Base-by-base conservation (phyloP, 2,329 filamentous ascomycete species). In the Pseudocercospora fijiensis region DNA sequence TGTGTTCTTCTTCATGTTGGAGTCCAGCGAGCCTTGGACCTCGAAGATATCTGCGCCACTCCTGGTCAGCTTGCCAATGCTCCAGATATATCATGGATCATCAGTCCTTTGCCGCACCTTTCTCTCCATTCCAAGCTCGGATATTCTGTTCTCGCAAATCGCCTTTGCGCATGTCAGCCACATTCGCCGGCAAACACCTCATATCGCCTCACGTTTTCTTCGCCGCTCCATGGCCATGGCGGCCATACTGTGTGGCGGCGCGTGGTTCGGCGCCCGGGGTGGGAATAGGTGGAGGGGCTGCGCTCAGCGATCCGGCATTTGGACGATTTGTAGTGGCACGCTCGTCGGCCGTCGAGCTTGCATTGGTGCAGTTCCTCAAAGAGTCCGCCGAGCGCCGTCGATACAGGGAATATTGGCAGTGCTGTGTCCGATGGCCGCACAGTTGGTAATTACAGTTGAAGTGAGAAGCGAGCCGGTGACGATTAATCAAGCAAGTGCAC, bases 1-100 rank as follows among this genome's bases (percentile, higher is more conserved):
- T 3, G 94, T 98, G 74, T 98, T 98, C 83, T 97, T 98, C 81
- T 96, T 97, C 77, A 98, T 84, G 58, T 93, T 95, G 58, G 94
- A 96, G 78, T 98, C 94, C 74, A 98, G 88, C 28, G 90, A 90
- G 74, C 86, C 85, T 77, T 86, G 88, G 71, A 95, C 88, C 60
- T 86, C 79, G 74, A 96, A 92, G 67, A 96, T 81, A 81, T 91
- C 92, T 96, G 70, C 33, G n/a, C 27, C 27, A 52, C 58, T 30
- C 24, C 16, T 13, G 20, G 41, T 60, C 51, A 61, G 51, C 47
- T 41, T 24, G 49, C 37, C 33, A n/a, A 18, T 27, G 16, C 26
- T 10, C 26, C 8, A 5, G 11, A 8, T 16, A 16, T n/a, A n/a
- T 30, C 16, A 13, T 41, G 16, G 33, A 45, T 58, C 41, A 57